Conservation (phyloP, 2,329 filamentous ascomycete species). For the Aureobasidium subglaciale region DNA sequence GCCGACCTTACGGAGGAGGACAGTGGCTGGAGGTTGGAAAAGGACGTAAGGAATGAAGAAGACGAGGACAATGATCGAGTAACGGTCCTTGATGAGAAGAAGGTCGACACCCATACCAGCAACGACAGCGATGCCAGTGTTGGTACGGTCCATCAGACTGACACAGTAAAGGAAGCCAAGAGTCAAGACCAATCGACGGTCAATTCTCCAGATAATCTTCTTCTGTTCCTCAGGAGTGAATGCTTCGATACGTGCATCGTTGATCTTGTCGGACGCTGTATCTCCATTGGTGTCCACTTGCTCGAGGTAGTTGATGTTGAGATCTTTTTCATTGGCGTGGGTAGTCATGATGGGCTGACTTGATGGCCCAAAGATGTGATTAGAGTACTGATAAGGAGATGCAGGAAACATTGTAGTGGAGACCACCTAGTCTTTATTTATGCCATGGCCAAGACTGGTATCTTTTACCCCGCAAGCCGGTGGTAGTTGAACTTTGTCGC, state of each 20-base stretch:
- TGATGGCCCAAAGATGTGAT: not conserved
- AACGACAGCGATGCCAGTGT: constrained; percentile 29
- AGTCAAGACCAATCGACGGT: constrained; percentile 46
- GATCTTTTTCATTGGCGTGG: not conserved
- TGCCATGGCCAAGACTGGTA: not conserved
- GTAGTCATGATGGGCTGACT: not conserved
- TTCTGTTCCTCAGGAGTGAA: constrained; percentile 58
- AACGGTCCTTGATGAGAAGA: constrained; percentile 25
- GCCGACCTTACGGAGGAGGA: constrained; percentile 61
- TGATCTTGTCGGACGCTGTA: constrained; percentile 14
- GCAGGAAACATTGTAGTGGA: not conserved
- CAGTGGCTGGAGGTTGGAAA: constrained; percentile 64
- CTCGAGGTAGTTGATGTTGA: constrained; percentile 1
- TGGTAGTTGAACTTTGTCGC: not conserved
- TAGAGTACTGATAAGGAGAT: not conserved
- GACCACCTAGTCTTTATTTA: not conserved
- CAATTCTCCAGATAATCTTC: constrained; percentile 62
- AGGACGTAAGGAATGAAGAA: constrained; percentile 70
- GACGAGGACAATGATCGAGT: constrained; percentile 51
- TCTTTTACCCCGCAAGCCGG: constrained; percentile 7
- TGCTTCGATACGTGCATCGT: constrained; percentile 26
- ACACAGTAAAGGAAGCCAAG: constrained; percentile 36
- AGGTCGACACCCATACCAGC: constrained; percentile 31
- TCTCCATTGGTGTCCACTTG: not conserved
- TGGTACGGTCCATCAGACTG: constrained; percentile 28